A percentile compares a stretch with the other conserved stretches of the same genome.
These are phyloP conservation scores for Salicornia ramosissima DNA, from an alignment of 148 eudicot genomes.

Conservation along the genomic window DNA sequence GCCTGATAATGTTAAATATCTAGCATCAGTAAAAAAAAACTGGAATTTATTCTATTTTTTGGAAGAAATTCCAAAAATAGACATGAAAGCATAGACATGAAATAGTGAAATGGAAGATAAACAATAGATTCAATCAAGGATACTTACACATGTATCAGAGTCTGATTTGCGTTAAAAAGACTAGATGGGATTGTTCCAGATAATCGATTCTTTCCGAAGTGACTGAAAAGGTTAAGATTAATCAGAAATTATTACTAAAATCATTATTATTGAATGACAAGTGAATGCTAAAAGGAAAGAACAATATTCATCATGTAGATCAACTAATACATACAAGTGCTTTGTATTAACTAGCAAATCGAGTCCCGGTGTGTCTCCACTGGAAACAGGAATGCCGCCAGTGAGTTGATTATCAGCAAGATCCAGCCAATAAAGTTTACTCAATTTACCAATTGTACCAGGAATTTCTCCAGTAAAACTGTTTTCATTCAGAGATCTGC, in stretches of 20 bases:
- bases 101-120: neutral
- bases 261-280: too few species aligned
- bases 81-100: neutral
- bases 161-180: conserved; percentile 65
- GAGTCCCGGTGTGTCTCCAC: conserved; percentile 52
- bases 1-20: conserved; percentile 35
- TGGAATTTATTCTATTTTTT: too few species aligned
- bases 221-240: conserved; percentile 47
- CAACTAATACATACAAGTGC: conserved; percentile 70
- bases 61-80: too few species aligned
- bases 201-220: conserved; percentile 70
- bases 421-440: conserved; percentile 68
- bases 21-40: neutral
- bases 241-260: neutral
- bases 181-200: conserved; percentile 51
- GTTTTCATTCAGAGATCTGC: conserved; percentile 74
- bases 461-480: conserved; percentile 66
- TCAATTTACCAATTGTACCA: conserved; percentile 60
- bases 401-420: conserved; percentile 61
- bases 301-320: too few species aligned
- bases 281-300: neutral
- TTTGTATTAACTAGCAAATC: conserved; percentile 52
- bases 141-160: conserved; percentile 75
- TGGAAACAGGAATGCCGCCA: conserved; percentile 73
- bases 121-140: neutral